Base-by-base conservation (phyloP, 2,329 filamentous ascomycete genomes). In the Xylariaceae sp. region DNA sequence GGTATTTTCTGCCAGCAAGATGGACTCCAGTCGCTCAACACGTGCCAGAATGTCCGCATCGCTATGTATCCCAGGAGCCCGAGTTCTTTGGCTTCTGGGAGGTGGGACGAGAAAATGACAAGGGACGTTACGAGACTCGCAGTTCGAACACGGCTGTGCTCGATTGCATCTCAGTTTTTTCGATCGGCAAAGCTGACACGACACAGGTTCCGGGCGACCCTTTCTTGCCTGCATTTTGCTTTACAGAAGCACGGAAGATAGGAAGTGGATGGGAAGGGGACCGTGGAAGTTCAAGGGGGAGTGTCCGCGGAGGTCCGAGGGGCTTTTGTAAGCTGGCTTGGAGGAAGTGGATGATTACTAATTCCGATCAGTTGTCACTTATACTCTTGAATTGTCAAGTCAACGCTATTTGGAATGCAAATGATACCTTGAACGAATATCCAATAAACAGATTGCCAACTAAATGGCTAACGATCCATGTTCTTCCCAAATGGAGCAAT, bases 81-180 rank as follows among this genome's bases (percentile, higher is more conserved):
- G 39, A 36, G 12, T 52, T 45, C 49, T 29, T 21, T 52, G 39
- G 12, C 4, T 54, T 21, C 37, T 57, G 8, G 36, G 28, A 26
- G 61, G 61, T 6, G 61, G 58, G 8, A 59, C 37, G 19, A 62
- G 50, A 41, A 61, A 65, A 36, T 56, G 55, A 23, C 61, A 64
- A 12, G 33, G 28, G 16, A 65, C 53, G 14, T 50, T 53, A 12
- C 63, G 59, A 48, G 56, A 41, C 17, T 61, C 36, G 39, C 64
- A 65, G 26, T 65, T 65, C 6, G 64, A 64, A 29, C 64, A 64
- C 8, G 60, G 62, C 31, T 64, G 57, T 14, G 49, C 45, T 45
- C 60, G 58, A 50, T 60, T 61, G 29, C 64, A 65, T 41, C 53
- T 64, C 19, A 65, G 23, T 37, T 65, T 65, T 39, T 63, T 64